Percentiles rank a stretch among this genome's conserved stretches.
Evolutionary conservation across 1,139 yeast genomes (phyloP).

Genomic region (Diutina siamensis): DNA sequence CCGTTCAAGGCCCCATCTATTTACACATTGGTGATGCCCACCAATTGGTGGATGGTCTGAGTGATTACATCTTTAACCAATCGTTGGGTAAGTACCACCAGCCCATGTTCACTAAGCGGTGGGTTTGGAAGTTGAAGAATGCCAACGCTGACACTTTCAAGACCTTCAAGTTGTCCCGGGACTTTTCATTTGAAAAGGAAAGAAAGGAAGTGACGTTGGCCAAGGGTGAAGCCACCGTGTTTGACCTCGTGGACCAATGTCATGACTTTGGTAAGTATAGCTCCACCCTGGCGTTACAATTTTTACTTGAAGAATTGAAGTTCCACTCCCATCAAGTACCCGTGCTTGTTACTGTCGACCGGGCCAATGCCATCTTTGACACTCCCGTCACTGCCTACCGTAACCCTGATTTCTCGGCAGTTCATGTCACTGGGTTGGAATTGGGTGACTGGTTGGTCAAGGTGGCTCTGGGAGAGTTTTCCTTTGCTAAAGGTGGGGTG

Average conservation of each 20-base stretch:
- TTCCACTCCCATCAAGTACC: slow-evolving; percentile 37
- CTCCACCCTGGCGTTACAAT: slow-evolving; percentile 33
- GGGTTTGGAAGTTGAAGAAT: slow-evolving; percentile 44
- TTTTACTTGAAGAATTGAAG: slow-evolving; percentile 43
- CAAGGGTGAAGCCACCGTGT: slow-evolving; percentile 32
- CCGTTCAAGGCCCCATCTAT: slow-evolving; percentile 40
- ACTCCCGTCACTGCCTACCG: slow-evolving; percentile 49
- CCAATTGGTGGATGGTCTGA: slow-evolving; percentile 56
- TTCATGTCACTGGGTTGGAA: slow-evolving; percentile 57
- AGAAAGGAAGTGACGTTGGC: slow-evolving; percentile 24
- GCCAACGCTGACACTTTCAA: slow-evolving; percentile 44
- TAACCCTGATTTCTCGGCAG: slow-evolving; percentile 42
- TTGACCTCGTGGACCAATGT: slow-evolving; percentile 25
- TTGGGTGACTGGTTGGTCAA: slow-evolving; percentile 50
- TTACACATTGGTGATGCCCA: slow-evolving; percentile 60
- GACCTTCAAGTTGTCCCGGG: slow-evolving; percentile 38
- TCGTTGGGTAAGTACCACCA: slow-evolving; percentile 48
- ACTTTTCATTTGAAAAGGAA: slow-evolving; percentile 23
- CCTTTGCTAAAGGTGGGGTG: slow-evolving; percentile 51
- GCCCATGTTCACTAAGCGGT: slow-evolving; percentile 64
- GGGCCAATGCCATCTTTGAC: slow-evolving; percentile 55
- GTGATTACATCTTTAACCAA: slow-evolving; percentile 51
- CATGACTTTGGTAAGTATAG: slow-evolving; percentile 29
- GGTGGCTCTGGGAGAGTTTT: slow-evolving; percentile 41
- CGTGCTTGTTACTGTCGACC: slow-evolving; percentile 63